These are phyloP conservation scores for Neurospora sublineolata DNA, from an alignment of 495 filamentous ascomycete species.

Conservation along the genomic window DNA sequence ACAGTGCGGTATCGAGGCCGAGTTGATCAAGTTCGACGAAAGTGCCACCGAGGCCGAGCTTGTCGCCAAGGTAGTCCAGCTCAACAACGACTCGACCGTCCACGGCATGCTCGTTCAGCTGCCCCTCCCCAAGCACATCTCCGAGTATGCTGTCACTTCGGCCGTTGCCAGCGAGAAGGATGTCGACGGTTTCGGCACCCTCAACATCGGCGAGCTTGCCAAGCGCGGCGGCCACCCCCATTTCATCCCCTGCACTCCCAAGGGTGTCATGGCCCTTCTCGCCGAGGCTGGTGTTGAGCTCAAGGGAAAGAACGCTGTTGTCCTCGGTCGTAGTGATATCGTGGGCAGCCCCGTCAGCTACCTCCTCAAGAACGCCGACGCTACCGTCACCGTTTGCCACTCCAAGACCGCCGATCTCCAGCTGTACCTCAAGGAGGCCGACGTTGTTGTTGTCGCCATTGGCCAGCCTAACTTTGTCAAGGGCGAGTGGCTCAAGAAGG, in stretches of 20 bases:
- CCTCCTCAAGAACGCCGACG: conserved; percentile 85
- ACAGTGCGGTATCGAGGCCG: conserved; percentile 80
- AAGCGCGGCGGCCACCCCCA: conserved; percentile 81
- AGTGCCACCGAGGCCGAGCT: conserved; percentile 75
- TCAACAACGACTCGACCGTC: conserved; percentile 80
- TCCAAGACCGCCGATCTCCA: conserved; percentile 66
- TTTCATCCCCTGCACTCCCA: conserved; percentile 89
- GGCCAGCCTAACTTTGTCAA: conserved; percentile 78
- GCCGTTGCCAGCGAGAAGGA: conserved; percentile 88
- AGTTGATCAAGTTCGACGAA: conserved; percentile 71
- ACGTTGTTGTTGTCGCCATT: conserved; percentile 86
- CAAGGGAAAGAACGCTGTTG: conserved; percentile 84
- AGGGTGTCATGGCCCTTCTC: conserved; percentile 90
- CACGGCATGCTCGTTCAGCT: conserved; percentile 93
- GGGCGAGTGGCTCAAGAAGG: conserved; percentile 90
- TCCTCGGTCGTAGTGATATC: conserved; percentile 90
- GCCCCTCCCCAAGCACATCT: conserved; percentile 76
- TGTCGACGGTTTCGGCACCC: conserved; percentile 90
- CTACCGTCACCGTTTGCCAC: conserved; percentile 93
- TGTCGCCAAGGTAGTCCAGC: conserved; percentile 60
- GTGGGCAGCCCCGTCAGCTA: conserved; percentile 95
- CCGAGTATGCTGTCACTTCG: conserved; percentile 80
- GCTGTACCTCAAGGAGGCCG: conserved; percentile 66
- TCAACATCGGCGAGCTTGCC: conserved; percentile 90
- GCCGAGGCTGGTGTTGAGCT: conserved; percentile 72